A percentile compares a stretch with the other conserved stretches of the same genome.
Conservation (phyloP, 371 early-diverging fungal genomes). For the Apophysomyces ossiformis region DNA sequence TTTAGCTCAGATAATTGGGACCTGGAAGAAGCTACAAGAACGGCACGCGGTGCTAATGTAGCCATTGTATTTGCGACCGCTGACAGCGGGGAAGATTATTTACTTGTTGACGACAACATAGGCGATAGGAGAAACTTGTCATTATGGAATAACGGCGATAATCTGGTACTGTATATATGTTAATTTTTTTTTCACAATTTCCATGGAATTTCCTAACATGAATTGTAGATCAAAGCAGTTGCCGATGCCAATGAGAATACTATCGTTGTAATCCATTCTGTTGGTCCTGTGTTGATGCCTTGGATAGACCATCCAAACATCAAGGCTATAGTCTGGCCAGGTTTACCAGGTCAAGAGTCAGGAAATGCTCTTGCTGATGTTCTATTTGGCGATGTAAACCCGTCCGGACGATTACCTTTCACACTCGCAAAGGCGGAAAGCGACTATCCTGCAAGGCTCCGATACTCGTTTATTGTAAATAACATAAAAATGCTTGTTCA, state of each 20-base stretch:
- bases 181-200: not conserved
- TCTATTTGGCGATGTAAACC: constrained; percentile 60
- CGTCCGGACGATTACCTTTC: constrained; percentile 59
- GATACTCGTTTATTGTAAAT: constrained; percentile 8
- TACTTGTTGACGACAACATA: constrained; percentile 40
- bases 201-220: not conserved
- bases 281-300: constrained; percentile 55
- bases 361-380: constrained; percentile 58
- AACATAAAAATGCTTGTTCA: not conserved
- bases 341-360: constrained; percentile 56
- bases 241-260: constrained; percentile 49
- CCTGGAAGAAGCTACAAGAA: constrained; percentile 28
- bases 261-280: constrained; percentile 55
- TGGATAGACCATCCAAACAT: constrained; percentile 55
- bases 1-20: constrained; percentile 43
- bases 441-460: constrained; percentile 38
- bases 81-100: constrained; percentile 62
- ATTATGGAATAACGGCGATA: constrained; percentile 65
- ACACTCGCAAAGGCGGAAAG: constrained; percentile 35
- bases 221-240: constrained; percentile 40
- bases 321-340: constrained; percentile 48
- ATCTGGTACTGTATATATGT: constrained; percentile 38
- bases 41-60: constrained; percentile 51
- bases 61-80: constrained; percentile 64
- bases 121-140: constrained; percentile 65